These are phyloP conservation scores for Septoria petroselini DNA, from an alignment of 2,329 filamentous ascomycete species.

Conservation along the genomic window DNA sequence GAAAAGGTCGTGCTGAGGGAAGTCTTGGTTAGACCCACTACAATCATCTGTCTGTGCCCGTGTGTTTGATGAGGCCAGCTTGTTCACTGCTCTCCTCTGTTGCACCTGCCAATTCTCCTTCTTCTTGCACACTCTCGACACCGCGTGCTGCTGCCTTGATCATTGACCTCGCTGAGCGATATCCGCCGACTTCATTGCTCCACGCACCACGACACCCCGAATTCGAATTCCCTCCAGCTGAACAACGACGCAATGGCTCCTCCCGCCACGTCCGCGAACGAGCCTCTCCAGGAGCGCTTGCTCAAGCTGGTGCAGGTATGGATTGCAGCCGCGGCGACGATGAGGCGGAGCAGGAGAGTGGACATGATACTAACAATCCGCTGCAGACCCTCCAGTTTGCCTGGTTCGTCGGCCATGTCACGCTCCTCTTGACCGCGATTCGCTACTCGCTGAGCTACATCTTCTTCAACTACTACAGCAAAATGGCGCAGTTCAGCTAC, in stretches of 20 bases:
- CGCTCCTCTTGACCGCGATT: slow-evolving; percentile 75
- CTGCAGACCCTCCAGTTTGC: slow-evolving; percentile 84
- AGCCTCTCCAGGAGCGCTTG: slow-evolving; percentile 28
- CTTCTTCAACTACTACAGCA: slow-evolving; percentile 79
- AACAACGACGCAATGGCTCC: slow-evolving; percentile 22
- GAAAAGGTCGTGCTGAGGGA: too few species aligned
- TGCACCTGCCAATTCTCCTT: too few species aligned
- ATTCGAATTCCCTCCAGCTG: slow-evolving; percentile 1
- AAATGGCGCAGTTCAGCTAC: slow-evolving; percentile 78
- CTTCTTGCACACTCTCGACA: too few species aligned
- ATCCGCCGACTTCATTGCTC: background rate
- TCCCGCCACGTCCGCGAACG: slow-evolving; percentile 20
- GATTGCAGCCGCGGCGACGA: too few species aligned
- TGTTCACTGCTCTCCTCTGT: too few species aligned
- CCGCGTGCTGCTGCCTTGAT: too few species aligned
- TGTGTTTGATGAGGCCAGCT: too few species aligned
- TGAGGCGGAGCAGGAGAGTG: background rate
- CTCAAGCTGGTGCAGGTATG: slow-evolving; percentile 51
- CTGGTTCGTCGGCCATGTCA: slow-evolving; percentile 70
- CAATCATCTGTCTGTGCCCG: too few species aligned
- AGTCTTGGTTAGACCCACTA: too few species aligned
- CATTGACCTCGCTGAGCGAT: background rate
- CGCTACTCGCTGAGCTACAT: slow-evolving; percentile 85
- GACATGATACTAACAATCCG: background rate
- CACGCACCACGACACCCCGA: slow-evolving; percentile 1